These are phyloP conservation scores for Pseudocercospora musae DNA, from an alignment of 2,329 filamentous ascomycete genomes.

Conservation along the genomic window DNA sequence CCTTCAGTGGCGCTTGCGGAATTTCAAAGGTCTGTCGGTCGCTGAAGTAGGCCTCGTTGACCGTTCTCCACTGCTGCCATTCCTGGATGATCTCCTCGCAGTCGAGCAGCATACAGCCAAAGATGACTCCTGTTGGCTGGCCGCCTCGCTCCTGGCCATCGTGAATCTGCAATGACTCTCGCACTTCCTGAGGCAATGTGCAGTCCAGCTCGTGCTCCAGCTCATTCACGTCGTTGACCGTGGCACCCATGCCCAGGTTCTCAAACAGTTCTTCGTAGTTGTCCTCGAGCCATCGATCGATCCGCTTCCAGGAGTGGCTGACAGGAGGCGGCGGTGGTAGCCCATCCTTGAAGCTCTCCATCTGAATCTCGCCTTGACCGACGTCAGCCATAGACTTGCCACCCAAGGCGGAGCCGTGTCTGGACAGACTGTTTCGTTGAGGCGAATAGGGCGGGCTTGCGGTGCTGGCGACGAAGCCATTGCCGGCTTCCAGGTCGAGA, in stretches of 20 bases:
- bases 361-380: conserved; percentile 79
- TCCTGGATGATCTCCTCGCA: conserved; percentile 98
- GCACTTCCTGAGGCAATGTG: conserved; percentile 86
- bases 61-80: conserved; percentile 92
- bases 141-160: conserved; percentile 97
- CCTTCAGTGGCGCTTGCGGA: conserved; percentile 67
- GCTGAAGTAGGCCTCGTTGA: conserved; percentile 83
- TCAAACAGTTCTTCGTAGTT: conserved; percentile 94
- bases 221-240: conserved; percentile 92
- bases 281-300: conserved; percentile 89
- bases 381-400: conserved; percentile 65
- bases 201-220: conserved; percentile 94
- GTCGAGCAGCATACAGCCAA: conserved; percentile 91
- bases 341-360: conserved; percentile 94
- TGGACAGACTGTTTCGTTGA: conserved; percentile 66
- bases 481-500: conserved; percentile 60
- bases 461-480: conserved; percentile 61
- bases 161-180: conserved; percentile 85
- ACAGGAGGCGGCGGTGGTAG: conserved; percentile 86
- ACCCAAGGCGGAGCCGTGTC: conserved; percentile 39
- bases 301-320: conserved; percentile 85
- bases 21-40: conserved; percentile 51
- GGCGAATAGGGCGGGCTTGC: conserved; percentile 80
- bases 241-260: conserved; percentile 88
- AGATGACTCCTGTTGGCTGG: conserved; percentile 85